Percentiles rank a stretch among this genome's conserved stretches.
Conservation (phyloP, 495 filamentous ascomycete species). For the Penicillium fimorum region DNA sequence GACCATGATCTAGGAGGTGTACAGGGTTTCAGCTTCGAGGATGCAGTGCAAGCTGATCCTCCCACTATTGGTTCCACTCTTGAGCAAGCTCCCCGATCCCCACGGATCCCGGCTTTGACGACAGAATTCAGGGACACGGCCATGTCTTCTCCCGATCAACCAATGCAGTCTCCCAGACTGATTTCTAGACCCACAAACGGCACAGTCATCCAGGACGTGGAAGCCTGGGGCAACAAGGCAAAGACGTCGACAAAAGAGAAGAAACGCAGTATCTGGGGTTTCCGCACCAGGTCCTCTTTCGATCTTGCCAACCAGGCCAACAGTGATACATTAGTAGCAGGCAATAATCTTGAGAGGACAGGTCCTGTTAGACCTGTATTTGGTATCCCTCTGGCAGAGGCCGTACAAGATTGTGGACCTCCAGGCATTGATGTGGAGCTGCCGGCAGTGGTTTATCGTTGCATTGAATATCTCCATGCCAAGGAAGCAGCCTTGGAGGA, state of each 20-base stretch:
- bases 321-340: conserved; percentile 38
- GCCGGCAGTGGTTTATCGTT: conserved; percentile 95
- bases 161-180: conserved; percentile 49
- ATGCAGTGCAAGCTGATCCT: conserved; percentile 70
- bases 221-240: conserved; percentile 80
- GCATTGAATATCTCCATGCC: conserved; percentile 85
- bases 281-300: conserved; percentile 65
- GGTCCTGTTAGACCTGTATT: conserved; percentile 73
- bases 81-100: conserved; percentile 35
- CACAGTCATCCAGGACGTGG: conserved; percentile 79
- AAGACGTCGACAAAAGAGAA: conserved; percentile 65
- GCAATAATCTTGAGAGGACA: conserved; percentile 49
- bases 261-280: conserved; percentile 94
- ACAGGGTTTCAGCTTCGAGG: conserved; percentile 81
- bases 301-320: conserved; percentile 50
- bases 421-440: conserved; percentile 67
- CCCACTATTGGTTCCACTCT: conserved; percentile 59
- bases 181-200: conserved; percentile 91
- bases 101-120: conserved; percentile 30
- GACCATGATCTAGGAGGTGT: conserved; percentile 51
- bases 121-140: conserved; percentile 28
- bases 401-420: conserved; percentile 76
- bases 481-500: conserved; percentile 85
- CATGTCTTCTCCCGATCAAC: conserved; percentile 20
- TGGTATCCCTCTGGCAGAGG: conserved; percentile 81